phyloP scores from a whole-genome alignment of 2,329 filamentous ascomycete genomes.

The Penicillium italicum region DNA sequence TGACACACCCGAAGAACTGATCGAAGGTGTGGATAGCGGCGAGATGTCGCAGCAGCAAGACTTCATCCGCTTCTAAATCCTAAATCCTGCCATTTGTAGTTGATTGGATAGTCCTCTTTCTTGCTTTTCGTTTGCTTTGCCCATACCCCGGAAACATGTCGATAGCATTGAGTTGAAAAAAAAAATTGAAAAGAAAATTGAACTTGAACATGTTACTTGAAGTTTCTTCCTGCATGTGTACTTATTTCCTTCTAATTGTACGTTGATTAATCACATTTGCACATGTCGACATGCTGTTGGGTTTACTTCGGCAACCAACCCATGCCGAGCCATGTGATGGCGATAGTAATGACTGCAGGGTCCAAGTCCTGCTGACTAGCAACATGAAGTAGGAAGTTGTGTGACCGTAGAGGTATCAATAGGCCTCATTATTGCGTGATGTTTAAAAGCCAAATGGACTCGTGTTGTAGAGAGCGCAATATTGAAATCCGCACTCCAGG shows the following conservation, averaged over 20 bases:
- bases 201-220: background rate
- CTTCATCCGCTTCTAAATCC: slow-evolving; percentile 47
- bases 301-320: background rate
- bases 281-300: background rate
- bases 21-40: slow-evolving; percentile 39
- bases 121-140: background rate
- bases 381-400: background rate
- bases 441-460: background rate
- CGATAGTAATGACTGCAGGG: background rate
- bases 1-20: slow-evolving; percentile 41
- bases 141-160: slow-evolving; percentile 13
- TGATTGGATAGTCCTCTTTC: slow-evolving; percentile 3
- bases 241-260: background rate
- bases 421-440: background rate
- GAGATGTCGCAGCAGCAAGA: slow-evolving; percentile 54
- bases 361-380: slow-evolving; percentile 3
- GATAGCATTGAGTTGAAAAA: slow-evolving; percentile 1
- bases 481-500: background rate
- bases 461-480: background rate
- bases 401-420: background rate
- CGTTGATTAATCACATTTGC: background rate
- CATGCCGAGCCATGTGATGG: slow-evolving; percentile 1
- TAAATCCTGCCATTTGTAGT: slow-evolving; percentile 7
- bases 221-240: background rate
- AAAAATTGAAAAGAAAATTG: background rate